Conservation (phyloP, 345 rosid species). For the Clausena lansium region DNA sequence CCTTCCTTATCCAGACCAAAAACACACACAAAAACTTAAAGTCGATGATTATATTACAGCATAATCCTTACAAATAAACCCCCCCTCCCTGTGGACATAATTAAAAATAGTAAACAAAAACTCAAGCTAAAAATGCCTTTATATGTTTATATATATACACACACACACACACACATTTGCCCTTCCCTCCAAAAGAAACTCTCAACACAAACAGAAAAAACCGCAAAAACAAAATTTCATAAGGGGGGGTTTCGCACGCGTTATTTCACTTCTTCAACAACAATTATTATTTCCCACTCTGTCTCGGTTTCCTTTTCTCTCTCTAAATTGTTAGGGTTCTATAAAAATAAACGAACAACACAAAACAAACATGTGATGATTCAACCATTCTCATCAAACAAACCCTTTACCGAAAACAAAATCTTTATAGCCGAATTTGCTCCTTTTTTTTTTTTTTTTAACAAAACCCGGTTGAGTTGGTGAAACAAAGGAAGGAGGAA, state of each 20-base stretch:
- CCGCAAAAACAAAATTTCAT: background rate
- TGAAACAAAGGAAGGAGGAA: background rate
- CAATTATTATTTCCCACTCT: background rate
- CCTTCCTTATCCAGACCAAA: too few species aligned
- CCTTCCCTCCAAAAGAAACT: background rate
- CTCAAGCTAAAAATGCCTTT: background rate
- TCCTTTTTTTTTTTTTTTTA: background rate
- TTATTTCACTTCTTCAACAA: background rate
- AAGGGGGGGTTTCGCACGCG: background rate
- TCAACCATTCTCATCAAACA: background rate
- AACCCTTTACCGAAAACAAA: background rate
- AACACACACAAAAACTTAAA: too few species aligned
- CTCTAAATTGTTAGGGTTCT: background rate
- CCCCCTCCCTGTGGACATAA: background rate
- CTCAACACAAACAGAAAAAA: background rate
- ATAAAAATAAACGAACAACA: background rate
- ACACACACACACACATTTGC: background rate
- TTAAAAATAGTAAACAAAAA: background rate
- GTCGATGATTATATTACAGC: background rate
- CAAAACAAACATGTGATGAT: background rate
- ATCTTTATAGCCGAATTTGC: background rate
- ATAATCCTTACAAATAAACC: background rate
- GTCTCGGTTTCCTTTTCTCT: background rate
- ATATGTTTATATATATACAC: background rate
- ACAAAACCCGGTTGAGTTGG: background rate